Conservation (phyloP, 805 yeast genomes). For the Starmerella gropengiesseri region DNA sequence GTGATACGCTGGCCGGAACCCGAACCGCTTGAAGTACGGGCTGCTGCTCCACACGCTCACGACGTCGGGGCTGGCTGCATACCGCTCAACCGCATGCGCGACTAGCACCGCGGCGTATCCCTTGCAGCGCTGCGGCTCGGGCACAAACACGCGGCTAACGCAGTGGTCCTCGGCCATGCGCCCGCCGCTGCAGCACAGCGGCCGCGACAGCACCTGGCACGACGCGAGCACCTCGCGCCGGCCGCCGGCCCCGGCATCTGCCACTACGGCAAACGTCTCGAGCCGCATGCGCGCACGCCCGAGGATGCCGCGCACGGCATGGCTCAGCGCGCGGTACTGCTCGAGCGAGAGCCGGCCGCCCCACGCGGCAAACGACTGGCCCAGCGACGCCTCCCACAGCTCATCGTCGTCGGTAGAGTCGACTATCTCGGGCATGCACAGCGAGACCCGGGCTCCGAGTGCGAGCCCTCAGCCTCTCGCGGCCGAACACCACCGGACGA, state of each 20-base stretch:
- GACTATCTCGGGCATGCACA: neutral
- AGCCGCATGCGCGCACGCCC: conserved; percentile 5
- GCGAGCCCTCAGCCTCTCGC: no score
- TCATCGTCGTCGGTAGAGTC: conserved; percentile 2
- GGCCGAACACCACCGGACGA: no score
- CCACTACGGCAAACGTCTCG: conserved; percentile 8
- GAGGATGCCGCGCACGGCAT: neutral
- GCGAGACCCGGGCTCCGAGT: neutral
- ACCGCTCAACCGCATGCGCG: conserved; percentile 2
- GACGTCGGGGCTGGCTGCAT: conserved; percentile 2
- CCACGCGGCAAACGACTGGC: neutral
- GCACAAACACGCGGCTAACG: conserved; percentile 13
- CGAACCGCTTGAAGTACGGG: conserved; percentile 13
- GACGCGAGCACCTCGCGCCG: conserved; percentile 7
- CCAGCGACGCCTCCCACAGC: conserved; percentile 1
- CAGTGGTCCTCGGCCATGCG: conserved; percentile 10
- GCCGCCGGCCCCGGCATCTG: no score
- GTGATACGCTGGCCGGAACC: conserved; percentile 10
- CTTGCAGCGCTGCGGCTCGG: conserved; percentile 5
- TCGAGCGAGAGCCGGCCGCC: conserved; percentile 1
- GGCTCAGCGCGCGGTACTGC: neutral
- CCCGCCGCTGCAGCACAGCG: conserved; percentile 13
- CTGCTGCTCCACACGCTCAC: conserved; percentile 20
- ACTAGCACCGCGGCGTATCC: conserved; percentile 11
- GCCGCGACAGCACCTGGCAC: conserved; percentile 17